Evolutionary conservation across 140 eudicot genomes (phyloP).

Genomic region (Oenanthe javanica): DNA sequence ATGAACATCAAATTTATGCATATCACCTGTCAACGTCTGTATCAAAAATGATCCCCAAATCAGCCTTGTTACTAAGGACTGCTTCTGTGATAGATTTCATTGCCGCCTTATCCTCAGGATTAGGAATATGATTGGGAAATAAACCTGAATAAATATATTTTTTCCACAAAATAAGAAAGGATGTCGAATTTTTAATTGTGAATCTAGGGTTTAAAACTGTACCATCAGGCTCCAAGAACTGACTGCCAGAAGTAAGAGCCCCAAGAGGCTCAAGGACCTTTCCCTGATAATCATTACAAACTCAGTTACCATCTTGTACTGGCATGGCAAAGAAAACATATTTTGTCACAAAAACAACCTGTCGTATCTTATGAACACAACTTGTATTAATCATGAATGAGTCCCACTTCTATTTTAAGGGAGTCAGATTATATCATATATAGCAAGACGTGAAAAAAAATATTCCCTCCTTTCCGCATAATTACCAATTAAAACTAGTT

Average conservation of each 20-base stretch:
- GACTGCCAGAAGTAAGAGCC: constrained; percentile 88
- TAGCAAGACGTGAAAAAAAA: neutral
- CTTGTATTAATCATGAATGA: neutral
- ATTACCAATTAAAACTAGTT: neutral
- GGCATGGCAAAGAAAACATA: neutral
- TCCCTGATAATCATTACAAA: constrained; percentile 41
- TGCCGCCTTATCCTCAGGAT: constrained; percentile 95
- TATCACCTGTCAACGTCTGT: constrained; percentile 95
- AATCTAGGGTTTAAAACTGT: constrained; percentile 17
- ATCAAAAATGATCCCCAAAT: constrained; percentile 96
- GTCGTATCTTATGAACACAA: neutral
- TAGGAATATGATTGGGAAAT: constrained; percentile 98
- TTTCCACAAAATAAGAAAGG: neutral
- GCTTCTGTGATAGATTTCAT: constrained; percentile 92
- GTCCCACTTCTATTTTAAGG: neutral
- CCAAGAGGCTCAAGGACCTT: constrained; percentile 97
- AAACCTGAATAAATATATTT: constrained; percentile 39
- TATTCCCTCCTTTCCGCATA: neutral
- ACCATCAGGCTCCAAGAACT: constrained; percentile 98
- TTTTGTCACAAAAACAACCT: neutral
- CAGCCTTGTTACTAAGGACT: constrained; percentile 84
- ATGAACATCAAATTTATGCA: constrained; percentile 9
- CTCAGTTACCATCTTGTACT: neutral
- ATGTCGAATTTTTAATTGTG: neutral
- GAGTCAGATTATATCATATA: neutral